Percentiles rank a stretch among this genome's conserved stretches.
Evolutionary conservation across 805 yeast species (phyloP).

Genomic region (Candida silvicultrix): DNA sequence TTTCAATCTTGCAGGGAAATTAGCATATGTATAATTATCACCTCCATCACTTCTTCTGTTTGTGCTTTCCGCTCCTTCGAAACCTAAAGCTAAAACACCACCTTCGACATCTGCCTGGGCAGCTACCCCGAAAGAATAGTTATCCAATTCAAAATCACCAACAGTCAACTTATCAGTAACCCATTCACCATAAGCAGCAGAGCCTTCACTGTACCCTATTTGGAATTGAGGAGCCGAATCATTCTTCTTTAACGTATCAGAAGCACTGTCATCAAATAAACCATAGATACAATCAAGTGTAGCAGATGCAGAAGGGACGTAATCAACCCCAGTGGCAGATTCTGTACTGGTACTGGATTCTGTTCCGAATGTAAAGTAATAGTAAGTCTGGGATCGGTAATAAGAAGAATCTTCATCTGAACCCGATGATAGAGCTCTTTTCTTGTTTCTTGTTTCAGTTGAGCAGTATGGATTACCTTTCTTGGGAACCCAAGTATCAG

Average conservation of each 20-base stretch:
- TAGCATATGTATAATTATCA: constrained; percentile 42
- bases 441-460: constrained; percentile 3
- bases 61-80: constrained; percentile 64
- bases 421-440: neutral
- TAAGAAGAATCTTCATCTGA: no score
- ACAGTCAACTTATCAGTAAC: constrained; percentile 51
- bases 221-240: constrained; percentile 25
- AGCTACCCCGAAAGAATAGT: constrained; percentile 70
- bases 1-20: constrained; percentile 59
- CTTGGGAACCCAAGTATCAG: constrained; percentile 62
- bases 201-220: constrained; percentile 45
- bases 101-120: constrained; percentile 51
- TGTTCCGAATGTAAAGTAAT: no score
- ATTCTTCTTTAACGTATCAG: constrained; percentile 28
- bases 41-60: constrained; percentile 25
- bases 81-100: constrained; percentile 75
- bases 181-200: constrained; percentile 28
- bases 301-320: constrained; percentile 6
- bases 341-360: no score
- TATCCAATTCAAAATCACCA: constrained; percentile 43
- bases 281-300: constrained; percentile 35
- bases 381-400: no score
- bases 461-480: constrained; percentile 41
- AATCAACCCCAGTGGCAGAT: neutral
- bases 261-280: constrained; percentile 27